phyloP scores from a whole-genome alignment of 1,139 yeast genomes.

The Wickerhamomyces sp. region DNA sequence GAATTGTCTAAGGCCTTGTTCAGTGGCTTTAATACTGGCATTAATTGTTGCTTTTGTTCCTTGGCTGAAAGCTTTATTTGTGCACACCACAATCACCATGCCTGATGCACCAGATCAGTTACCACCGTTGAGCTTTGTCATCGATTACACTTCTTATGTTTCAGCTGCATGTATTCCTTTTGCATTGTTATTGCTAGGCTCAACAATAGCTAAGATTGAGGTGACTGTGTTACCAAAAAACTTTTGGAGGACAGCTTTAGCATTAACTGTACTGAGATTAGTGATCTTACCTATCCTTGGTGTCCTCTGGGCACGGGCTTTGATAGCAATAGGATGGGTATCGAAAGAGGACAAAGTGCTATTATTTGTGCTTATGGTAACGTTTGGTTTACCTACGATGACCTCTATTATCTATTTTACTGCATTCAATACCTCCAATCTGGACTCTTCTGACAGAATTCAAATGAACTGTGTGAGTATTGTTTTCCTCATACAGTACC shows the following conservation, averaged over 20 bases:
- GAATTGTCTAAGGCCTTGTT: conserved; percentile 67
- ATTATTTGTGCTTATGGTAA: conserved; percentile 62
- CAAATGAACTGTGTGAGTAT: conserved; percentile 74
- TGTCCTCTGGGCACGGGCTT: conserved; percentile 46
- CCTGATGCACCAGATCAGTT: conserved; percentile 75
- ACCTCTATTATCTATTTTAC: conserved; percentile 68
- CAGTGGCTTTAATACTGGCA: conserved; percentile 58
- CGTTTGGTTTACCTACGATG: conserved; percentile 67
- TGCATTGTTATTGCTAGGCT: conserved; percentile 76
- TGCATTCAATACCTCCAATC: conserved; percentile 66
- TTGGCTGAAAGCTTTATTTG: conserved; percentile 78
- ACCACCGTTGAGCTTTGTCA: conserved; percentile 77
- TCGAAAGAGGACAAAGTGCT: conserved; percentile 51
- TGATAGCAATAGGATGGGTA: conserved; percentile 47
- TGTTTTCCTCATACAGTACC: conserved; percentile 56
- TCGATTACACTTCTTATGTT: conserved; percentile 73
- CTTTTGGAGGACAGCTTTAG: conserved; percentile 58
- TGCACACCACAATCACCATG: conserved; percentile 35
- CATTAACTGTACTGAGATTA: conserved; percentile 42
- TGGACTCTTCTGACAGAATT: conserved; percentile 47
- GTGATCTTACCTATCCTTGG: conserved; percentile 59
- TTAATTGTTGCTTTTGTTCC: conserved; percentile 76
- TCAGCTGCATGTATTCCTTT: conserved; percentile 88
- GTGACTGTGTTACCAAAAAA: conserved; percentile 59
- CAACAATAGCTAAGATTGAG: conserved; percentile 73